Evolutionary conservation across 192 early-diverging fungal genomes (phyloP), one percentile per base, ranked within the genome.

Genomic region (Podila epigama): DNA sequence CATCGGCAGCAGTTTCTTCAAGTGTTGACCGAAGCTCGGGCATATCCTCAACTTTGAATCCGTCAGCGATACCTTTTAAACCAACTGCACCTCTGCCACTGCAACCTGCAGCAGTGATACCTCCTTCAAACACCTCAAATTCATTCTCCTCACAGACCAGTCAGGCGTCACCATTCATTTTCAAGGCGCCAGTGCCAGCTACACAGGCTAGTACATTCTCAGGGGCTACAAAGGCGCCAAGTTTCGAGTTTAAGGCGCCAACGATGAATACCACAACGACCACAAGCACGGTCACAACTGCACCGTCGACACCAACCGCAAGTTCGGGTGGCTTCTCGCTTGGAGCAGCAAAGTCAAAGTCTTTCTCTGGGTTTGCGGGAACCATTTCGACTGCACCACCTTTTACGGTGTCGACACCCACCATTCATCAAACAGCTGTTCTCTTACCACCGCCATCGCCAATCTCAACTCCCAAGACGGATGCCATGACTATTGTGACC

Each of bases 401-500:
- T 22, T 48, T 22, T 16, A 48, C n/a, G n/a, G n/a, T 48, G n/a
- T 48, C 44, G 25, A 48, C 44, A 22, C n/a, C n/a, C n/a, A 8
- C 20, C 8, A 22, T 15, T 22, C n/a, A 48, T 8, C n/a, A 18
- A 18, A 22, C 44, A 22, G n/a, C 44, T 48, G 44, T 48, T 20
- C 44, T 48, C 44, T 22, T 48, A 5, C 44, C 44, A 20, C 55
- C 55, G 0, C 32, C 55, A 9, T 36, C 20, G 8, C 36, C 34
- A 8, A 41, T 59, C 6, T 28, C 27, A 5, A 20, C 39, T 12
- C 66, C 66, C 5, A 63, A 53, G 25, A 68, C 73, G 7, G 72
- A 75, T 58, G 59, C 65, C 0, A 63, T 41, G 0, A 57, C 35
- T 18, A 62, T 75, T 48, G 65, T 75, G 1, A 68, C 65, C 4